phyloP scores from a whole-genome alignment of 1,139 yeast genomes.

The Pneumocystis sp. region DNA sequence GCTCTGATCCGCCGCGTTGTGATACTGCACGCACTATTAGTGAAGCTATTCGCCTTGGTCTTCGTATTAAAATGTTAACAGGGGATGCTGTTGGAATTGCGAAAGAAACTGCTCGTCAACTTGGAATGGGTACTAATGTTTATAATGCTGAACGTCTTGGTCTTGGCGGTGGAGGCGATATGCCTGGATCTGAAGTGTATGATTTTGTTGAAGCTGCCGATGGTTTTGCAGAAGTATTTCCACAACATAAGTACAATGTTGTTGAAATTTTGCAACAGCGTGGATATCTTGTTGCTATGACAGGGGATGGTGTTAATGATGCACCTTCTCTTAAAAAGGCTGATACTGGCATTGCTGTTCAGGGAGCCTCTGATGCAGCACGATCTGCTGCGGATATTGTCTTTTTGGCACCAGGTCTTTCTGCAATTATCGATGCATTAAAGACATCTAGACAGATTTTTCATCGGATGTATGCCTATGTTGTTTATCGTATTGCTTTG shows the following conservation, averaged over 20 bases:
- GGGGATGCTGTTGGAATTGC: constrained; percentile 70
- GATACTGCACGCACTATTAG: constrained; percentile 55
- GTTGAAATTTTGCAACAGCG: constrained; percentile 63
- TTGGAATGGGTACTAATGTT: constrained; percentile 56
- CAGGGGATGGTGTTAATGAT: constrained; percentile 73
- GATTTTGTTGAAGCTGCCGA: constrained; percentile 68
- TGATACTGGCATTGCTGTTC: constrained; percentile 70
- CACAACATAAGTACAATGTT: constrained; percentile 67
- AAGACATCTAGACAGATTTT: constrained; percentile 67
- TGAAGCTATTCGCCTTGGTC: constrained; percentile 52
- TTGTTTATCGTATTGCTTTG: constrained; percentile 65
- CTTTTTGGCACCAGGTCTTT: constrained; percentile 65
- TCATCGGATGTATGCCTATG: constrained; percentile 72
- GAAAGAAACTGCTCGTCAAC: constrained; percentile 55
- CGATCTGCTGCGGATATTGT: constrained; percentile 69
- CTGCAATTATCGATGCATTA: constrained; percentile 62
- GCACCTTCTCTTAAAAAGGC: constrained; percentile 71
- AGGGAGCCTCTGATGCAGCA: constrained; percentile 71
- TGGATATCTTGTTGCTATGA: constrained; percentile 68
- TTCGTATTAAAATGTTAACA: constrained; percentile 56
- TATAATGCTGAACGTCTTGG: constrained; percentile 60
- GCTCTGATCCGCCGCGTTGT: constrained; percentile 63
- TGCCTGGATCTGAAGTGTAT: constrained; percentile 60
- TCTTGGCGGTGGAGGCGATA: constrained; percentile 58
- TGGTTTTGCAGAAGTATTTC: constrained; percentile 73